Evolutionary conservation across 1,284 basidiomycete species (phyloP), one percentile per base, ranked within the genome.

Genomic region (Singerocomus rubriflavus): DNA sequence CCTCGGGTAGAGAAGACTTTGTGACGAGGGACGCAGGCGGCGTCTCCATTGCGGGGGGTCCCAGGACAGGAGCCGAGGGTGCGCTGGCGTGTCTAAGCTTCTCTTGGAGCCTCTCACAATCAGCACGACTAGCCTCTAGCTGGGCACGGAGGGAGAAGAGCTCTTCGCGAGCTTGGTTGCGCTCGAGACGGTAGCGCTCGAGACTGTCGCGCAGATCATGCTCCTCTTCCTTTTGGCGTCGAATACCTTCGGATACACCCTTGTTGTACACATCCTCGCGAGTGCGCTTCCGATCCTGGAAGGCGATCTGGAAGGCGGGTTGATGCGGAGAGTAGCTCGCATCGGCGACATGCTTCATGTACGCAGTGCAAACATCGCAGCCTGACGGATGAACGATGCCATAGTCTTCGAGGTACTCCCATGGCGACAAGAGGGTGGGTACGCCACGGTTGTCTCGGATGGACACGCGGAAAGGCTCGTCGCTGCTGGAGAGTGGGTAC

Each of bases 321-420:
- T 66, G 65, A 47, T 62, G 67, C 25, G 62, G 64, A 38, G 69
- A 67, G 53, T 66, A 66, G 52, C 64, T 72, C 42, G 72, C 72
- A 39, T 68, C 67, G 6, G 71, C 65, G 47, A 74, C 54, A 50
- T 78, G 75, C 44, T 68, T 65, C 65, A 73, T 72, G 55, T 75
- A 78, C 5, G 64, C 59, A 0, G 66, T 57, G 51, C 75, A 77
- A 8, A 64, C 61, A 4, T 59, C 60, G 55, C 76, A 77, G 48
- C 66, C 71, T 1, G 68, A 66, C 1, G 66, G 63, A 48, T 77
- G 75, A 3, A 77, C 67, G 30, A 77, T 64, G 14, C 75, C 75
- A 54, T 72, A 73, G 50, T 65, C 65, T 4, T 73, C 65, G 54
- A 73, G 63, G 61, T 62, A 68, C 55, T 65, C 68, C 73, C 74